Base-by-base conservation (phyloP, 1,139 yeast genomes). In the Blastobotrys illinoisensis region DNA sequence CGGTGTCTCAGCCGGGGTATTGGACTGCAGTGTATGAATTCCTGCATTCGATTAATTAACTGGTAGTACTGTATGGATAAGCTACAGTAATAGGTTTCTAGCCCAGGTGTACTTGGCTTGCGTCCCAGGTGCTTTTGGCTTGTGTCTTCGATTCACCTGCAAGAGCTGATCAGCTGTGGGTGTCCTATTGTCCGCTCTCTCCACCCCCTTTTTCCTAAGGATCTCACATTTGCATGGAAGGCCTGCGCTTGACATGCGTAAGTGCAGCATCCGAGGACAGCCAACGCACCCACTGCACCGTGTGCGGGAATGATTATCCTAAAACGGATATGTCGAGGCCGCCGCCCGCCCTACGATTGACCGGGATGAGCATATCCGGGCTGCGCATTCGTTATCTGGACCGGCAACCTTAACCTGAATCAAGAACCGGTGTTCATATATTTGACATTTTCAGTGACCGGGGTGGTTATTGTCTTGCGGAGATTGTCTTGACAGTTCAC, bases 11-110 rank as follows among this genome's bases (percentile, higher is more conserved):
- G 65, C 82, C 80, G 1, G 80, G 79, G 7, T 90, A 90, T 69
- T 90, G 96, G 96, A 82, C 80, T 7, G 74, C 74, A 47, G 74
- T 90, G 50, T 79, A 76, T 53, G 75, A 75, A 44, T 90, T 89
- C 40, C 40, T 32, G 40, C 40, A 32, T 32, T 32, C 40, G 40
- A 32, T 32, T 32, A 32, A 32, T 32, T 32, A 32, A 32, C 13
- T 9, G 32, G 11, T 26, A 9, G 13, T 26, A 32, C 7, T n/a
- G 40, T 14, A 21, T 21, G 40, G 40, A 21, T 21, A 21, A 21
- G 23, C 23, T 21, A 21, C 6, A n/a, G n/a, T n/a, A n/a, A n/a
- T 21, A 21, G 23, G 23, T 21, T n/a, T 21, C 23, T 21, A 21
- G 23, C 5, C 23, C 23, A 21, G 23, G 23, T 21, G 23, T 21